Percentiles rank a stretch among this genome's conserved stretches.
Conservation (phyloP, 768 basidiomycete genomes). For the Tricholoma saponaceum region DNA sequence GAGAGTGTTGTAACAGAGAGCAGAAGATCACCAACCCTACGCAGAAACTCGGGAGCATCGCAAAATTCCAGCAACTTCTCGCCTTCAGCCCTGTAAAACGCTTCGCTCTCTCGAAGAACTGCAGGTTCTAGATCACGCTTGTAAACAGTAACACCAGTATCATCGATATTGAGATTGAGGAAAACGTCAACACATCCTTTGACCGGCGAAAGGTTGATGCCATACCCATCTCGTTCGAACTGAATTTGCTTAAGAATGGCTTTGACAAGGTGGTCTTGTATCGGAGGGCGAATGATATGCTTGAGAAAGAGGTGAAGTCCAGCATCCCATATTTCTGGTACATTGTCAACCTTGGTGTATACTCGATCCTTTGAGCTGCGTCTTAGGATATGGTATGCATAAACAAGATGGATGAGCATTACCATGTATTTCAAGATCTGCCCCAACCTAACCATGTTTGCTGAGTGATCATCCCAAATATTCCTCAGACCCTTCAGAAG, state of each 20-base stretch:
- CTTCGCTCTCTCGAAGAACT: constrained; percentile 70
- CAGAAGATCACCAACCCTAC: constrained; percentile 42
- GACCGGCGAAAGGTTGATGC: constrained; percentile 87
- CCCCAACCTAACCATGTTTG: constrained; percentile 82
- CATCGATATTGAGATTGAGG: constrained; percentile 55
- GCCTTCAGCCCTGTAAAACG: constrained; percentile 79
- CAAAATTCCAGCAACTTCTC: constrained; percentile 63
- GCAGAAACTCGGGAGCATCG: constrained; percentile 80
- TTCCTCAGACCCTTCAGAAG: constrained; percentile 77
- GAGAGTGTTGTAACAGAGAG: constrained; percentile 19
- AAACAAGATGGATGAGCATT: background rate
- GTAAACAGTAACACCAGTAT: constrained; percentile 62
- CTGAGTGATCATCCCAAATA: constrained; percentile 93
- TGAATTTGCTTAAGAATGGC: constrained; percentile 87
- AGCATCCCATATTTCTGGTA: constrained; percentile 78
- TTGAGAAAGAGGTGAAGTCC: constrained; percentile 81
- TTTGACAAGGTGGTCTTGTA: constrained; percentile 75
- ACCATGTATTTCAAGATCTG: constrained; percentile 98
- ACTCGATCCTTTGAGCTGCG: constrained; percentile 75
- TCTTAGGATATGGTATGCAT: background rate
- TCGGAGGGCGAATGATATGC: constrained; percentile 75
- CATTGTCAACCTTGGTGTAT: constrained; percentile 67
- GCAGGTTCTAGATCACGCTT: constrained; percentile 79
- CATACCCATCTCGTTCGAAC: constrained; percentile 87
- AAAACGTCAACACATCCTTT: constrained; percentile 88